Evolutionary conservation across 768 basidiomycete species (phyloP).

Genomic region (Cystobasidiopsis lactophilus): DNA sequence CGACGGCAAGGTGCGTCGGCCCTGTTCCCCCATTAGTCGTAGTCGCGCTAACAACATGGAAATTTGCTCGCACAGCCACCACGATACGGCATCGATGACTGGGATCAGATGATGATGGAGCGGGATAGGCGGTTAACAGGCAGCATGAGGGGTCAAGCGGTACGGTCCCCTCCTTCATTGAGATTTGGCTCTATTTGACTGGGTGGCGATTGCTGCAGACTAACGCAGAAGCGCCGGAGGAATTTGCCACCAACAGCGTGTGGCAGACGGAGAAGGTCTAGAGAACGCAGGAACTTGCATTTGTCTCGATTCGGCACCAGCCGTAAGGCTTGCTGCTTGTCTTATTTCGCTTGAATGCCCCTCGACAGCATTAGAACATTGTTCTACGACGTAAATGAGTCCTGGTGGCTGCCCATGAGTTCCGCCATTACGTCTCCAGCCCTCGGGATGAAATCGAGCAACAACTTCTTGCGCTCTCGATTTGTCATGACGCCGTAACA

Average conservation of each 20-base stretch:
- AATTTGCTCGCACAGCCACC: slow-evolving; percentile 36
- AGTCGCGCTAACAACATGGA: not conserved
- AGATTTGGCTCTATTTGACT: too few relatives aligned
- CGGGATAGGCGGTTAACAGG: slow-evolving; percentile 69
- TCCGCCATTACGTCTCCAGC: too few relatives aligned
- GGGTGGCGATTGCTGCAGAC: too few relatives aligned
- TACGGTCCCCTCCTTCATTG: slow-evolving; percentile 30
- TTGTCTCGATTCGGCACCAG: not conserved
- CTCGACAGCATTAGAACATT: too few relatives aligned
- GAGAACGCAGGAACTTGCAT: slow-evolving; percentile 4
- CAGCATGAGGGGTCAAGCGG: slow-evolving; percentile 57
- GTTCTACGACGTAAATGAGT: too few relatives aligned
- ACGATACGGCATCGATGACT: slow-evolving; percentile 58
- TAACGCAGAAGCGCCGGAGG: slow-evolving; percentile 19
- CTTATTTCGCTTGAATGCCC: too few relatives aligned
- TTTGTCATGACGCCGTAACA: too few relatives aligned
- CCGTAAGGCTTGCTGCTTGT: too few relatives aligned
- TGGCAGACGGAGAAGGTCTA: slow-evolving; percentile 39
- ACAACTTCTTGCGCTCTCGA: too few relatives aligned
- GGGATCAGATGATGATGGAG: slow-evolving; percentile 90
- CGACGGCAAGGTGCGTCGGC: slow-evolving; percentile 50
- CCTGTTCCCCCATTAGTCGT: not conserved
- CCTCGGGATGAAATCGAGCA: too few relatives aligned
- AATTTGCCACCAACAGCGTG: slow-evolving; percentile 46
- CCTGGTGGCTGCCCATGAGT: too few relatives aligned